phyloP scores from a whole-genome alignment of 805 yeast genomes.

The Tetrapisispora arboricola region DNA sequence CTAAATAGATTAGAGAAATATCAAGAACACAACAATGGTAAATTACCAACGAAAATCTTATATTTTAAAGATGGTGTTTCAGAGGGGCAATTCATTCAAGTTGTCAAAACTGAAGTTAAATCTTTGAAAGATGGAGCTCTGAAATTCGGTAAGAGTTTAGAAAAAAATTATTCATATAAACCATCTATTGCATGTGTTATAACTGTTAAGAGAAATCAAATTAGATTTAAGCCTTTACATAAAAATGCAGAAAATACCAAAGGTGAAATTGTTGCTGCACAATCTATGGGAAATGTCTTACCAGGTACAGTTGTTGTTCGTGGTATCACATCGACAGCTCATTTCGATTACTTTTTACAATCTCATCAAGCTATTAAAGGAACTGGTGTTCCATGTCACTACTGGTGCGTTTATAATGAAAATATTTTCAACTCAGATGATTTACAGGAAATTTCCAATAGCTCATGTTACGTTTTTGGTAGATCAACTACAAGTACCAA shows the following conservation, averaged over 20 bases:
- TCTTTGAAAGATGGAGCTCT: conserved; percentile 12
- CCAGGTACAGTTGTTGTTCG: conserved; percentile 20
- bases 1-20: conserved; percentile 11
- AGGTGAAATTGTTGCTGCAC: conserved; percentile 15
- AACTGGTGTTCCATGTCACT: conserved; percentile 21
- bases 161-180: conserved; percentile 8
- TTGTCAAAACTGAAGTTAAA: conserved; percentile 16
- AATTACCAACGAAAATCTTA: conserved; percentile 16
- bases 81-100: conserved; percentile 15
- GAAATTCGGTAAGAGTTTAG: conserved; percentile 7
- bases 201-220: conserved; percentile 18
- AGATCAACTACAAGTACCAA: conserved; percentile 16
- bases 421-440: conserved; percentile 12
- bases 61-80: conserved; percentile 21
- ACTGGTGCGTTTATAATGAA: conserved; percentile 19
- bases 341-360: conserved; percentile 19
- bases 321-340: conserved; percentile 18
- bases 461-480: conserved; percentile 16
- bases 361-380: conserved; percentile 17
- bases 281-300: conserved; percentile 18
- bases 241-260: conserved; percentile 13
- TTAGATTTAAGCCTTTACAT: conserved; percentile 17
- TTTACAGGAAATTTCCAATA: conserved; percentile 15
- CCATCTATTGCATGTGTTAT: conserved; percentile 14
- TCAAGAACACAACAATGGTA: conserved; percentile 13